Base-by-base conservation (phyloP, 225 moss, liverwort and hornwort species). In the Rhytidiadelphus loreus region DNA sequence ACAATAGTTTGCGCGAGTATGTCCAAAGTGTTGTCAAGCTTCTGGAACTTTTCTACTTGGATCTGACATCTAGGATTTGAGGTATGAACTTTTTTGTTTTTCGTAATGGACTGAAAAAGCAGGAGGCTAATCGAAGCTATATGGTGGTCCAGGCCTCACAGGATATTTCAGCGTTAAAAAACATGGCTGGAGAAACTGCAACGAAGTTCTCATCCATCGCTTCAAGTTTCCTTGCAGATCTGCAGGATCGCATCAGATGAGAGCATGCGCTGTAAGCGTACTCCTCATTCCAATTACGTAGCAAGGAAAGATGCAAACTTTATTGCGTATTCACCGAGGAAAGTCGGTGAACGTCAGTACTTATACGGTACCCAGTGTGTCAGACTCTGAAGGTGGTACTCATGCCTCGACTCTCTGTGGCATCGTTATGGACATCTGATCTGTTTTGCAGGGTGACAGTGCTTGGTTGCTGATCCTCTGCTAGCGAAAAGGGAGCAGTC, bases 171-270 rank as follows among this genome's bases (percentile, higher is more conserved):
- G 92, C 95, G 62, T 87, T 98, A 90, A 97, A 91, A 92, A 95
- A 86, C 79, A 95, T 98, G 93, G 98, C 98, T 66, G 98, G 97
- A 88, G 95, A 98, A 87, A 97, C 98, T 88, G 98, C 97, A 84
- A 97, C 96, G 92, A 98, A 96, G 93, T 96, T 98, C 82, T 95
- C 97, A 81, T 97, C 98, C 83, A 92, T 96, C 91, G 98, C 97
- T 80, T 97, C 97, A 91, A 96, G 93, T 93, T 95, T 98, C 69
- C 93, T 97, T 90, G 92, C 96, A 92, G 97, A 98, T 85, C 91
- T 98, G 83, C 96, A 96, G 90, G 96, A 98, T 93, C 96, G 96
- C 90, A 96, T 98, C 94, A 92, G 95, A 95, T 98, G 93, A 93
- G 95, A 86, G 89, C 79, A 68, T 57, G 83, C 76, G 77, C 86